Conservation (phyloP, 139 green algal genomes). For the Nannochloris sp. region DNA sequence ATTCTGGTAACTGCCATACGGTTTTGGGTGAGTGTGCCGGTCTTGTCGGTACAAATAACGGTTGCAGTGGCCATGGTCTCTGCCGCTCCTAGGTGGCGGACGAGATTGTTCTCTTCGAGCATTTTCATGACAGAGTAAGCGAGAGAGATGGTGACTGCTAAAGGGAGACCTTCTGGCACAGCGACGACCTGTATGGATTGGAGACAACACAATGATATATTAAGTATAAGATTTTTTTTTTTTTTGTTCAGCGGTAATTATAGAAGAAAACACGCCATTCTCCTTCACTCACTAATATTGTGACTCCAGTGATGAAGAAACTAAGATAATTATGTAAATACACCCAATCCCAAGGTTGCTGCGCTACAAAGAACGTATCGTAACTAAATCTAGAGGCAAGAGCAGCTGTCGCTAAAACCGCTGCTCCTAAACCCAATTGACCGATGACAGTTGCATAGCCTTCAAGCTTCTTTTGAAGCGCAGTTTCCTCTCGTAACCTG, state of each 20-base stretch:
- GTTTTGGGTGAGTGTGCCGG: slow-evolving; percentile 79
- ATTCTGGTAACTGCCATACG: slow-evolving; percentile 61
- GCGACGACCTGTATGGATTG: slow-evolving; percentile 61
- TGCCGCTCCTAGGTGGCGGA: slow-evolving; percentile 70
- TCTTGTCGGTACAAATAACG: slow-evolving; percentile 88
- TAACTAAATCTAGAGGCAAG: slow-evolving; percentile 34
- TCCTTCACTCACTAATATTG: slow-evolving; percentile 51
- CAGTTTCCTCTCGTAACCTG: slow-evolving; percentile 44
- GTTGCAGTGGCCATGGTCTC: slow-evolving; percentile 87
- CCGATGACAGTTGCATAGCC: slow-evolving; percentile 63
- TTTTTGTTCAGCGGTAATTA: slow-evolving; percentile 4
- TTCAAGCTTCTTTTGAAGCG: slow-evolving; percentile 69
- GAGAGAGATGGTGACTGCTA: slow-evolving; percentile 80
- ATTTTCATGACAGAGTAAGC: slow-evolving; percentile 72
- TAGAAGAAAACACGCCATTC: too few relatives aligned
- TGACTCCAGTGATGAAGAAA: slow-evolving; percentile 73
- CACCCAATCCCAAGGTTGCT: slow-evolving; percentile 34
- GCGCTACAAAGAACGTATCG: slow-evolving; percentile 33
- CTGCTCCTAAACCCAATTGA: slow-evolving; percentile 49
- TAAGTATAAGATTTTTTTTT: background rate
- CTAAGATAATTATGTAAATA: slow-evolving; percentile 56
- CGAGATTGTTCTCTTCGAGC: slow-evolving; percentile 60
- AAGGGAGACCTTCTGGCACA: slow-evolving; percentile 81
- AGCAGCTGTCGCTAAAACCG: slow-evolving; percentile 27
- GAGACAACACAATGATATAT: background rate